Conservation (phyloP, 768 basidiomycete species). For the Holtermanniella nyarrowii region DNA sequence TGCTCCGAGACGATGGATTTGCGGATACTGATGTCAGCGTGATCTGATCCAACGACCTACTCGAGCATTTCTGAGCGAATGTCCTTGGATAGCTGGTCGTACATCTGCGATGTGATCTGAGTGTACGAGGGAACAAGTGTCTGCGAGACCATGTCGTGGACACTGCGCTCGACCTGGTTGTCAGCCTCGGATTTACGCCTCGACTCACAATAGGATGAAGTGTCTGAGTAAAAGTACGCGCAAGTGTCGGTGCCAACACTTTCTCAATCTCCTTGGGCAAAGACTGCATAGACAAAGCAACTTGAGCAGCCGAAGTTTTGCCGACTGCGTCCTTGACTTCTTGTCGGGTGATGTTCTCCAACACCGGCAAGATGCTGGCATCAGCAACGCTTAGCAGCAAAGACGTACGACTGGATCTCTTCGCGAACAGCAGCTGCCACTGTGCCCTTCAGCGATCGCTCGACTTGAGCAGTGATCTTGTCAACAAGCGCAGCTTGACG, state of each 20-base stretch:
- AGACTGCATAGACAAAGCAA: slow-evolving; percentile 12
- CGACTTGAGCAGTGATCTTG: slow-evolving; percentile 15
- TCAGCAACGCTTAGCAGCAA: too few relatives aligned
- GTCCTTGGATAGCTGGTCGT: slow-evolving; percentile 22
- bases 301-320: slow-evolving; percentile 4
- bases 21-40: slow-evolving; percentile 17
- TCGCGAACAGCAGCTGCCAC: background rate
- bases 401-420: slow-evolving; percentile 14
- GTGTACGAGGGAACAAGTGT: slow-evolving; percentile 22
- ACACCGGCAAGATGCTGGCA: background rate
- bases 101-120: slow-evolving; percentile 4
- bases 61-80: slow-evolving; percentile 33
- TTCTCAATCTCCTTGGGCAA: slow-evolving; percentile 20
- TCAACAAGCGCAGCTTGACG: slow-evolving; percentile 2
- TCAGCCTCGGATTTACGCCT: background rate
- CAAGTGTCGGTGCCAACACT: slow-evolving; percentile 14
- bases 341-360: slow-evolving; percentile 5
- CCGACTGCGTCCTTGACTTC: slow-evolving; percentile 22
- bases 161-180: slow-evolving; percentile 12
- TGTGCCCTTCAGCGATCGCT: slow-evolving; percentile 1
- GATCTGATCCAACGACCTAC: slow-evolving; percentile 10
- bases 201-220: slow-evolving; percentile 14
- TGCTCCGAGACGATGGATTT: slow-evolving; percentile 22
- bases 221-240: slow-evolving; percentile 7
- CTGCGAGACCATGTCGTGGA: slow-evolving; percentile 17